Percentiles rank a stretch among this genome's conserved stretches.
These are phyloP conservation scores for Nasturtium officinale DNA, from an alignment of 345 rosid genomes.

Conservation along the genomic window DNA sequence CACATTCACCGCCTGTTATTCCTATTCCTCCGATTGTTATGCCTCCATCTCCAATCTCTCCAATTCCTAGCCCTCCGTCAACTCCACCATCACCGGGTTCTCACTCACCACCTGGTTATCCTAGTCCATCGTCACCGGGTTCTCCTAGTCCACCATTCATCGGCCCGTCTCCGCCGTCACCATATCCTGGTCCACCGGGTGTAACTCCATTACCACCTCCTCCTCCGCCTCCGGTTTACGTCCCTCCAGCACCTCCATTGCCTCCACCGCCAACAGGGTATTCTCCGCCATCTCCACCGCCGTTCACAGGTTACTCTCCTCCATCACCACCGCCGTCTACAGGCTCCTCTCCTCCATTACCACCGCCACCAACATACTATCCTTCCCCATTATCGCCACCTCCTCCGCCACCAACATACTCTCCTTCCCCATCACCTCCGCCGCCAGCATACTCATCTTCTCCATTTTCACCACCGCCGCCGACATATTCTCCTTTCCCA, in stretches of 20 bases:
- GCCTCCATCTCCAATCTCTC: neutral
- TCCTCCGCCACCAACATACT: conserved; percentile 48
- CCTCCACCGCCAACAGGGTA: conserved; percentile 40
- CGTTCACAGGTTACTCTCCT: conserved; percentile 15
- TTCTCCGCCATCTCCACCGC: conserved; percentile 43
- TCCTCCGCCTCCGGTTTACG: conserved; percentile 50
- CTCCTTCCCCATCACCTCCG: conserved; percentile 43
- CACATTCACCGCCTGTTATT: conserved; percentile 34
- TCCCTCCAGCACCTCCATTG: conserved; percentile 32
- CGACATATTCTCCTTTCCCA: conserved; percentile 36
- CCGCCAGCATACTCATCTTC: conserved; percentile 25
- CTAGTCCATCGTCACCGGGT: neutral
- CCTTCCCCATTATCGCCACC: neutral
- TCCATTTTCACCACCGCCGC: conserved; percentile 10
- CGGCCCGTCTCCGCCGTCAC: conserved; percentile 51
- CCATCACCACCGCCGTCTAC: conserved; percentile 34
- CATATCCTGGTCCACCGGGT: conserved; percentile 43
- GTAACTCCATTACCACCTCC: conserved; percentile 45
- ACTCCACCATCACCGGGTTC: conserved; percentile 12
- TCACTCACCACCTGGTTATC: conserved; percentile 31
- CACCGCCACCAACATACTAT: conserved; percentile 6
- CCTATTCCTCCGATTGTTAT: conserved; percentile 49
- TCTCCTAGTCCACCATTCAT: conserved; percentile 50
- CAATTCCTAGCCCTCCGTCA: neutral
- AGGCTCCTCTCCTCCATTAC: neutral